Percentiles rank a stretch among this genome's conserved stretches.
These are phyloP conservation scores for Hericium erinaceus DNA, from an alignment of 768 basidiomycete genomes.

Conservation along the genomic window DNA sequence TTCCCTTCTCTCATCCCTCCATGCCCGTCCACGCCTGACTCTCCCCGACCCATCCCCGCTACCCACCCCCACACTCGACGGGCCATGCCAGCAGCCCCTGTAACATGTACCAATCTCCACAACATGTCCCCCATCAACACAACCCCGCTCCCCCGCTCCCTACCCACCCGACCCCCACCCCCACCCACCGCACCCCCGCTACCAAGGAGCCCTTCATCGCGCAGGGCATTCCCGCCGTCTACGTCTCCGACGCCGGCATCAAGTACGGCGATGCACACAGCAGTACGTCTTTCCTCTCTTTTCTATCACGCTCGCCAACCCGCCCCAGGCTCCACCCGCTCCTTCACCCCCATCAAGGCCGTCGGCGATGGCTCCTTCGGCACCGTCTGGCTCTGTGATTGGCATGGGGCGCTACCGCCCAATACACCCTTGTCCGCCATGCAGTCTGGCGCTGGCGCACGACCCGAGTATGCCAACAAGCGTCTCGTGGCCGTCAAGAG, in stretches of 20 bases:
- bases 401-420: constrained; percentile 92
- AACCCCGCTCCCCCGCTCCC: constrained; percentile 33
- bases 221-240: constrained; percentile 67
- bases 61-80: constrained; percentile 7
- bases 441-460: constrained; percentile 88
- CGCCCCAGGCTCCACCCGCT: constrained; percentile 64
- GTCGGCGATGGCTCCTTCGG: constrained; percentile 98
- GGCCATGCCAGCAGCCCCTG: constrained; percentile 40
- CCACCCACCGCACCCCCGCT: constrained; percentile 11
- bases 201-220: constrained; percentile 57
- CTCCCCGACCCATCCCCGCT: constrained; percentile 34
- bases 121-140: constrained; percentile 20
- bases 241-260: constrained; percentile 59
- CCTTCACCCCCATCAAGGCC: constrained; percentile 91
- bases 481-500: constrained; percentile 93
- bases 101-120: constrained; percentile 39
- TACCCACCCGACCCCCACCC: constrained; percentile 4
- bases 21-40: constrained; percentile 16
- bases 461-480: constrained; percentile 92
- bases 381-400: constrained; percentile 97
- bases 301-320: neutral
- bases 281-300: constrained; percentile 2
- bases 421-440: constrained; percentile 88
- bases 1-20: constrained; percentile 17
- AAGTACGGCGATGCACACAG: constrained; percentile 49